Evolutionary conservation across 441 rosid genomes (phyloP).

Genomic region (Bruguiera hainesii): DNA sequence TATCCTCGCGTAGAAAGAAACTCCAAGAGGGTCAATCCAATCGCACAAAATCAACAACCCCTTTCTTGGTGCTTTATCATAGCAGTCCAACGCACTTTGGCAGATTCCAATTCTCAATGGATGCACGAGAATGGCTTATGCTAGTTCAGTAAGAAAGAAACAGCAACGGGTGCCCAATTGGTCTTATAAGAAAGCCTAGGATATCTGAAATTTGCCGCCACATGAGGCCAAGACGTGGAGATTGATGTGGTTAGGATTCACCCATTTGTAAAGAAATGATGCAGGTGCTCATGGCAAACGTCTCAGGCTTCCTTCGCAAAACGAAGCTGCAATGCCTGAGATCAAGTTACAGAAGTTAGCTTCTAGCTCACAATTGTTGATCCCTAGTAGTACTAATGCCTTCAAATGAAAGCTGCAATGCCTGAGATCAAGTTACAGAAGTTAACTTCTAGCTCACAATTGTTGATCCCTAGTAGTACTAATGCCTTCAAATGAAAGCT

Average conservation of each 20-base stretch:
- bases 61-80: not conserved
- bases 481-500: not conserved
- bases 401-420: slow-evolving; percentile 12
- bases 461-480: not conserved
- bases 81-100: not conserved
- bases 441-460: not conserved
- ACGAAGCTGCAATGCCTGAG: slow-evolving; percentile 22
- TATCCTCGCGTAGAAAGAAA: not conserved
- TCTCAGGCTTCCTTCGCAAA: slow-evolving; percentile 10
- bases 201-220: slow-evolving; percentile 5
- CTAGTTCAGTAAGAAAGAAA: not conserved
- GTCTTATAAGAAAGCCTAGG: not conserved
- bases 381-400: not conserved
- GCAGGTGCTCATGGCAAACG: not conserved
- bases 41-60: not conserved
- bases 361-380: not conserved
- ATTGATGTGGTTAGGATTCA: not conserved
- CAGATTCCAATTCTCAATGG: slow-evolving; percentile 2
- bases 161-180: slow-evolving; percentile 11
- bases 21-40: not conserved
- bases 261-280: not conserved
- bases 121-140: not conserved
- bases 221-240: not conserved
- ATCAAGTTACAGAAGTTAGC: not conserved
- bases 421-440: slow-evolving; percentile 12